Evolutionary conservation across 108 stramenopile species (phyloP).

Genomic region (Ochromonas danica): DNA sequence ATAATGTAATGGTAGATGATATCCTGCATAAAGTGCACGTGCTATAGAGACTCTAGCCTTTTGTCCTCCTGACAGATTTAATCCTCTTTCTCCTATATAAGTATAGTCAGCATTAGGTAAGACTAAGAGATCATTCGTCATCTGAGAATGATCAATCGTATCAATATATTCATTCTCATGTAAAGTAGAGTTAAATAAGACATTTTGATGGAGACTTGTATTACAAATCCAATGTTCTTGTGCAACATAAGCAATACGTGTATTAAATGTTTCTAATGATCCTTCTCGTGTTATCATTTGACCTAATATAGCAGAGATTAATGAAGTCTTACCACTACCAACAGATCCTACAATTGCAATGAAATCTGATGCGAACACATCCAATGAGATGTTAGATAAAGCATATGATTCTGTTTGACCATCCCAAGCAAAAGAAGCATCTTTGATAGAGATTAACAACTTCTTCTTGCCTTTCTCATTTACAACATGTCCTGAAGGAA

Average conservation of each 20-base stretch:
- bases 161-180: conserved; percentile 72
- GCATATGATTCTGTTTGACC: too few relatives aligned
- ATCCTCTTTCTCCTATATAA: conserved; percentile 58
- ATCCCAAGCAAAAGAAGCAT: neutral
- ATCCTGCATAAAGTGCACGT: conserved; percentile 27
- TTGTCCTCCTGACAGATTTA: conserved; percentile 20
- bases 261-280: neutral
- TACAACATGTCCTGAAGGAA: too few relatives aligned
- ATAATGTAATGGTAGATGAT: too few relatives aligned
- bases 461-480: neutral
- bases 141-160: conserved; percentile 74
- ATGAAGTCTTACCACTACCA: conserved; percentile 75
- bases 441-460: neutral
- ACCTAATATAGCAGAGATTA: conserved; percentile 62
- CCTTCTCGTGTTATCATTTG: conserved; percentile 49
- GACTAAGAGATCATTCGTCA: conserved; percentile 75
- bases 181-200: conserved; percentile 64
- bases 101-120: conserved; percentile 87
- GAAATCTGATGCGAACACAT: conserved; percentile 48
- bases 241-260: neutral
- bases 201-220: conserved; percentile 52
- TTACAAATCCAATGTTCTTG: conserved; percentile 49
- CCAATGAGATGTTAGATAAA: neutral
- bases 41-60: neutral
- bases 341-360: conserved; percentile 85